Base-by-base conservation (phyloP, 495 filamentous ascomycete species). In the Glutinoglossum americanum region DNA sequence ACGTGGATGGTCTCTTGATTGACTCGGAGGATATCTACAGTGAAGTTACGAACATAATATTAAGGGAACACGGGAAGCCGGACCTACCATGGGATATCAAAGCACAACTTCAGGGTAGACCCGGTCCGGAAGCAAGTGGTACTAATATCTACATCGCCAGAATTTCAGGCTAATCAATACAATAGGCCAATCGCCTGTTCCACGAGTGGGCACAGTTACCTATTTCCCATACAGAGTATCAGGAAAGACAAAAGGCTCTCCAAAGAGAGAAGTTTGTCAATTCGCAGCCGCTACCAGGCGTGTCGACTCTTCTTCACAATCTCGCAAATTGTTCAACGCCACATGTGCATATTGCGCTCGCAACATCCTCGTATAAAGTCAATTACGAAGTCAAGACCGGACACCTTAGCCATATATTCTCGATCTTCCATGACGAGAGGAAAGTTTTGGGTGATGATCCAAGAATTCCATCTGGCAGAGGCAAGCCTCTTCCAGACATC, bases 1-100 rank as follows among this genome's bases (percentile, higher is more conserved):
- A 98, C 74, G 94, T 98, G 89, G 92, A 98, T 66, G 92, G 92
- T 47, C 82, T 98, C 28, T 76, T 98, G 21, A 81, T 98, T 61
- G 82, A 97, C 70, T 87, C 87, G 17, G 92, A 99, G 64, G 93
- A 99, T 67, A 76, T 84, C 58, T 97, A 97, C 73, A 92, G 87
- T 0, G 66, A 77, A 26, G 83, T 83, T 68, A 84, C 86, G 28
- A 95, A 97, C 69, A 69, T 79, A 39, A 76, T 97, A 44, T 82
- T 99, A 7, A 71, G 73, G 44, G 77, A 84, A 64, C 82, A 89
- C 66, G 76, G 76, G 59, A 80, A 80, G 37, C 80, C 84, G 8
- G 62, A 69, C 21, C 73, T 99, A 5, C 90, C 92, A 1, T 99
- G 92, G 92, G 77, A 76, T 51, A 79, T 99, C 69, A 99, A 99